phyloP scores from a whole-genome alignment of 345 rosid genomes.

The Lepidium sativum region DNA sequence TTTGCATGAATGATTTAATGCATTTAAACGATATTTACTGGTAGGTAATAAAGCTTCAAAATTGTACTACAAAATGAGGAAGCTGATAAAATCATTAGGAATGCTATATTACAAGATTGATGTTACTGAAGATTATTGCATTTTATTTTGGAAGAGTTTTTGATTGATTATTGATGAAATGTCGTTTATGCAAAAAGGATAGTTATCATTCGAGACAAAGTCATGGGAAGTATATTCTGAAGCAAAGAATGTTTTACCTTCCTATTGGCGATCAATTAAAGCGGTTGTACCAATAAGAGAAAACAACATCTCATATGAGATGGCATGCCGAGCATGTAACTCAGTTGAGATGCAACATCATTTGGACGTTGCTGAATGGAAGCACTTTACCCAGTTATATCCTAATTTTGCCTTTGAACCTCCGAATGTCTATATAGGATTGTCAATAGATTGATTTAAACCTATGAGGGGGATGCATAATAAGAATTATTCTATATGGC shows the following conservation, averaged over 20 bases:
- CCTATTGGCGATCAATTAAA: not conserved
- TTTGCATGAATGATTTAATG: too few species aligned
- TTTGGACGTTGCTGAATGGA: too few species aligned
- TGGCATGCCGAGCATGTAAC: not conserved
- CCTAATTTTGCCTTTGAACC: too few species aligned
- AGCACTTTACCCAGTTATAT: too few species aligned
- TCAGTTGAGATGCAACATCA: too few species aligned
- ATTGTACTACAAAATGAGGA: not conserved
- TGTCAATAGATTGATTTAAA: too few species aligned
- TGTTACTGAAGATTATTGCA: not conserved
- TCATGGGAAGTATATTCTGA: not conserved
- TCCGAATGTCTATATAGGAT: too few species aligned
- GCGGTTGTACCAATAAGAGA: not conserved
- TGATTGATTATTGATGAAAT: not conserved
- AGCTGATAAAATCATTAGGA: not conserved
- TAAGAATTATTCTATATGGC: too few species aligned
- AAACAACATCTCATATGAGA: not conserved
- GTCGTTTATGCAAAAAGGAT: not conserved
- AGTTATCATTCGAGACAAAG: not conserved
- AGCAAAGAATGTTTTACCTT: not conserved
- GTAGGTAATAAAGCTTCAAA: not conserved
- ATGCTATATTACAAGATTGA: not conserved
- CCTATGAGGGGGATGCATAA: too few species aligned
- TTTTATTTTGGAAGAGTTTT: not conserved
- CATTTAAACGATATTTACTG: not conserved